A percentile compares a stretch with the other conserved stretches of the same genome.
Conservation (phyloP, 2,329 filamentous ascomycete species). For the Alternaria sp. region DNA sequence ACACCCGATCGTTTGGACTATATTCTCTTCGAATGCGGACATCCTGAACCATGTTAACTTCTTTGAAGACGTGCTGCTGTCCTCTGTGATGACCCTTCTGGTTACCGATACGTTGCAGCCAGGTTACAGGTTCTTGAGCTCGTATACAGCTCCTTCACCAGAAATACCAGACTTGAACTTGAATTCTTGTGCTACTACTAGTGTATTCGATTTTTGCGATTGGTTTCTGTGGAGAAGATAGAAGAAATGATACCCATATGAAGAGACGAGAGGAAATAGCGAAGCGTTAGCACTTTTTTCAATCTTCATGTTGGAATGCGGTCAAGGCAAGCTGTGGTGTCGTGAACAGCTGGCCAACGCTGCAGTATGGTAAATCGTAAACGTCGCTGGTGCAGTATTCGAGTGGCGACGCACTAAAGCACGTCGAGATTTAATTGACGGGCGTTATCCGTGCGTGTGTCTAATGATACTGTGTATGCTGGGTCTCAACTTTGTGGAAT, state of each 20-base stretch:
- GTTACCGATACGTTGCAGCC: too few species aligned
- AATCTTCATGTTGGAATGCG: not conserved
- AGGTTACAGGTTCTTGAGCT: too few species aligned
- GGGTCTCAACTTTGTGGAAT: not conserved
- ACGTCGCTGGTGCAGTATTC: not conserved
- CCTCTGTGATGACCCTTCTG: too few species aligned
- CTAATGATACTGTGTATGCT: not conserved
- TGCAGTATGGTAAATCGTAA: not conserved
- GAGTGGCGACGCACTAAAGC: not conserved
- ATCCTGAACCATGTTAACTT: too few species aligned
- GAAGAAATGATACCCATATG: not conserved
- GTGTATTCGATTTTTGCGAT: not conserved
- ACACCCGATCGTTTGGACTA: too few species aligned
- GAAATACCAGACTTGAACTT: too few species aligned
- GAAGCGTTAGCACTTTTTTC: not conserved
- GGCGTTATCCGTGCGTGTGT: not conserved
- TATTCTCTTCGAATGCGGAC: too few species aligned
- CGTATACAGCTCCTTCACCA: too few species aligned
- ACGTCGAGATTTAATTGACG: not conserved
- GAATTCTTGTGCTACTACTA: not conserved
- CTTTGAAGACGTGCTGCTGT: too few species aligned
- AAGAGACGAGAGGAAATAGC: not conserved
- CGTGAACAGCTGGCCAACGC: not conserved
- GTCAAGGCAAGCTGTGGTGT: not conserved
- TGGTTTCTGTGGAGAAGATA: not conserved